Evolutionary conservation across 192 early-diverging fungal species (phyloP).

Genomic region (Dimargaris verticillata): DNA sequence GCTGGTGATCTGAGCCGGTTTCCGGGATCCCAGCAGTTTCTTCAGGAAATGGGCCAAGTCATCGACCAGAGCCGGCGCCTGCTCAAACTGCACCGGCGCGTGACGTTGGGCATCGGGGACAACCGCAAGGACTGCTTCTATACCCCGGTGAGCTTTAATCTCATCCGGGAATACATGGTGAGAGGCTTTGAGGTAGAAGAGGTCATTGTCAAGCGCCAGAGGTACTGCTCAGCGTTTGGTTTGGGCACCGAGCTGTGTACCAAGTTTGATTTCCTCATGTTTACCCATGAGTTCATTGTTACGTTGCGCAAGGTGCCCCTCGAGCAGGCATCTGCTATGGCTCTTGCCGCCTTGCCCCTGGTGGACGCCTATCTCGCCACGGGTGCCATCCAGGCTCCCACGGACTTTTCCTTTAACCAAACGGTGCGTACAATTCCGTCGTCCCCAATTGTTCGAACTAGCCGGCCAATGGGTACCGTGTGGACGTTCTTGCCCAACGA

Average conservation of each 20-base stretch:
- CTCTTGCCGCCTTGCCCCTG: conserved; percentile 14
- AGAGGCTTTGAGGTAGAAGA: conserved; percentile 81
- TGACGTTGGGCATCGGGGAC: conserved; percentile 86
- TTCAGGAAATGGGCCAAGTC: conserved; percentile 55
- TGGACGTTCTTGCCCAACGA: conserved; percentile 64
- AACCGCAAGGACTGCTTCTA: conserved; percentile 84
- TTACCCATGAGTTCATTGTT: conserved; percentile 85
- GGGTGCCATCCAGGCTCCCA: background rate
- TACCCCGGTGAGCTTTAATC: conserved; percentile 68
- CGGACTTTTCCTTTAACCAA: conserved; percentile 14
- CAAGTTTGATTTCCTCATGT: conserved; percentile 81
- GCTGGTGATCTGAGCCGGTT: conserved; percentile 70
- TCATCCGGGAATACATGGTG: conserved; percentile 65
- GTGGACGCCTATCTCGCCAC: background rate
- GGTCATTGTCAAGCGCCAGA: conserved; percentile 71
- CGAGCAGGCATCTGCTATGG: conserved; percentile 31
- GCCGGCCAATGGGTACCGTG: conserved; percentile 81
- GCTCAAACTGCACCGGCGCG: conserved; percentile 47
- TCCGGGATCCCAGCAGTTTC: conserved; percentile 58
- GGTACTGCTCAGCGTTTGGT: conserved; percentile 74
- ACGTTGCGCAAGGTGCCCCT: conserved; percentile 55
- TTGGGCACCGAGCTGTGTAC: conserved; percentile 77
- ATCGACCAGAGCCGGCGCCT: conserved; percentile 51
- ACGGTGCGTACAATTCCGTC: conserved; percentile 41
- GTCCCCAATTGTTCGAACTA: conserved; percentile 61